phyloP scores from a whole-genome alignment of 2,329 filamentous ascomycete species.

The Epichloe hybrida region DNA sequence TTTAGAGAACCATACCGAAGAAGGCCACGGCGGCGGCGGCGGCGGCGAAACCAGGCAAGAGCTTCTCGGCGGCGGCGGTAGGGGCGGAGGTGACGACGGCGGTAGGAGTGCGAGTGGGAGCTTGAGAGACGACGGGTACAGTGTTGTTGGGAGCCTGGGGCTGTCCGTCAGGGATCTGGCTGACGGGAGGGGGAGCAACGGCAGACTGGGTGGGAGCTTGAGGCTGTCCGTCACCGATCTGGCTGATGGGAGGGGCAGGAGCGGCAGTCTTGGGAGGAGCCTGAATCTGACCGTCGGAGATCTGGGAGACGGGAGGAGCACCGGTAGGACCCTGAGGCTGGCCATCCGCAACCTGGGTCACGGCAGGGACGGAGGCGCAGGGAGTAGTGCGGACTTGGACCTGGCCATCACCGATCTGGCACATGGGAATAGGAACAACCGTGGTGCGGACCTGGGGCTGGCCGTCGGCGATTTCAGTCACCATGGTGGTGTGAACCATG shows the following conservation, averaged over 20 bases:
- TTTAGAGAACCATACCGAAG: conserved; percentile 9
- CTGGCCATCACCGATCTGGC: conserved; percentile 35
- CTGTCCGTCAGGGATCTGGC: conserved; percentile 20
- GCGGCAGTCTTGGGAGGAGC: conserved; percentile 6
- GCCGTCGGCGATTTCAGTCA: conserved; percentile 34
- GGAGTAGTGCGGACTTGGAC: conserved; percentile 35
- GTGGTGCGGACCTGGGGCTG: conserved; percentile 37
- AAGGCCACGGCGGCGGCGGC: conserved; percentile 7
- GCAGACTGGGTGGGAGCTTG: conserved; percentile 31
- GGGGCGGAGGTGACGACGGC: neutral
- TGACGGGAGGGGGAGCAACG: conserved; percentile 11
- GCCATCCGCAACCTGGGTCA: conserved; percentile 19
- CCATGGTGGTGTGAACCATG: conserved; percentile 33
- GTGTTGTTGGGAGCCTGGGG: conserved; percentile 14
- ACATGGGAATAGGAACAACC: conserved; percentile 30
- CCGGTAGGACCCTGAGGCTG: conserved; percentile 14
- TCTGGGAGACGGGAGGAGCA: conserved; percentile 27
- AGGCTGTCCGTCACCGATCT: conserved; percentile 32
- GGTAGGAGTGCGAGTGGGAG: conserved; percentile 7
- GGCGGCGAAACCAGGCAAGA: conserved; percentile 5
- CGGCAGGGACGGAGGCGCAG: conserved; percentile 23
- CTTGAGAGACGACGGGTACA: conserved; percentile 9
- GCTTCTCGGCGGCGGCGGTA: conserved; percentile 5
- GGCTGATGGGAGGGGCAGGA: conserved; percentile 20
- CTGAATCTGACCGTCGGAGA: conserved; percentile 17